Percentiles rank a stretch among this genome's conserved stretches.
phyloP scores from a whole-genome alignment of 1,284 basidiomycete species.

The Cystobasidium slooffiae region DNA sequence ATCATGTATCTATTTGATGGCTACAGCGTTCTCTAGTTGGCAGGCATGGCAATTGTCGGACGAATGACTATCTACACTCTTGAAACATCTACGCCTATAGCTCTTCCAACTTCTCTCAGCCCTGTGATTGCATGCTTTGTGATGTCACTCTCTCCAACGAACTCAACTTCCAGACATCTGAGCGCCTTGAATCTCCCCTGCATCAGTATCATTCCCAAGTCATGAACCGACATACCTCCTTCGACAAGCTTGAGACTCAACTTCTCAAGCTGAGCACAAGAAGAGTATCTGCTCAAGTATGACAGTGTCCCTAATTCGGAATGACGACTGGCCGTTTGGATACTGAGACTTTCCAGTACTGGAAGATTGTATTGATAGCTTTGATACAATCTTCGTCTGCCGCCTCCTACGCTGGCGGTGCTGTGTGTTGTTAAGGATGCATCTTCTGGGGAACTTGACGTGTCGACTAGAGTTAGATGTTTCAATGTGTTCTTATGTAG shows the following conservation, averaged over 20 bases:
- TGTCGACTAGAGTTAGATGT: neutral
- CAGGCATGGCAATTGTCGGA: too few species aligned
- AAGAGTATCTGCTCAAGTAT: neutral
- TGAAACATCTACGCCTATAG: too few species aligned
- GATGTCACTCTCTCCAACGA: neutral
- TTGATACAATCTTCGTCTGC: too few species aligned
- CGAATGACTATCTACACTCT: too few species aligned
- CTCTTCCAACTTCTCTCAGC: neutral
- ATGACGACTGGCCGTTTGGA: neutral
- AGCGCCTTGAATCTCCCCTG: neutral
- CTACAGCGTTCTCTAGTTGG: too few species aligned
- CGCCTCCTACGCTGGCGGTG: too few species aligned
- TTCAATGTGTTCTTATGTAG: slow-evolving; percentile 5
- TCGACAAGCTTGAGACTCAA: too few species aligned
- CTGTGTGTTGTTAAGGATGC: neutral
- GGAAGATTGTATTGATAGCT: neutral
- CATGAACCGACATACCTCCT: neutral
- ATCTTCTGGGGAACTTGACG: neutral
- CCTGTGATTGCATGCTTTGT: neutral
- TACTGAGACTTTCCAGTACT: neutral
- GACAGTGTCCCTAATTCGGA: neutral
- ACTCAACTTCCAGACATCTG: neutral
- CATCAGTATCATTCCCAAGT: neutral
- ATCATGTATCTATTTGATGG: too few species aligned
- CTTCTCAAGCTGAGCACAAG: neutral